Percentiles rank a stretch among this genome's conserved stretches.
Evolutionary conservation across 202 grass and related monocot species (phyloP).

Genomic region (Hordeum pubiflorum): DNA sequence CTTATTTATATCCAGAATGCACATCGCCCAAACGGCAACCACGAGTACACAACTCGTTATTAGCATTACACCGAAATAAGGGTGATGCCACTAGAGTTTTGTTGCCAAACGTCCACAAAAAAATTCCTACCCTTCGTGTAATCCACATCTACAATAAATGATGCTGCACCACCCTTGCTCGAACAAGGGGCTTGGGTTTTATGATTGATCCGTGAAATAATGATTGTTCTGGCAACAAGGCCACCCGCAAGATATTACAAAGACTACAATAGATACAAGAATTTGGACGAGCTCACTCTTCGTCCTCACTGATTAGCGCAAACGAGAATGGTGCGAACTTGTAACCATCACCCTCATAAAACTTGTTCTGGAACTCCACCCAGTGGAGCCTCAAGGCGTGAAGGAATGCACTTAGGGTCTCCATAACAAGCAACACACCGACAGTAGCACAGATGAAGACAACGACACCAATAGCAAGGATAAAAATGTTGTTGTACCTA

Average conservation of each 20-base stretch:
- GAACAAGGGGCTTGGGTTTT: constrained; percentile 29
- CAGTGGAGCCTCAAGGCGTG: constrained; percentile 97
- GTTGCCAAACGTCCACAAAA: constrained; percentile 22
- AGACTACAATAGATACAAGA: constrained; percentile 23
- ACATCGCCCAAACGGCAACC: constrained; percentile 21
- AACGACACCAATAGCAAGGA: constrained; percentile 40
- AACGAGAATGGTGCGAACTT: constrained; percentile 90
- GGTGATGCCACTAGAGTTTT: constrained; percentile 26
- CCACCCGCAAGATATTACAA: constrained; percentile 20
- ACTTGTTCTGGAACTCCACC: constrained; percentile 99
- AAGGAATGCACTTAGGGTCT: constrained; percentile 89
- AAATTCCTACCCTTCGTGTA: constrained; percentile 4
- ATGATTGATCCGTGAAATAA: constrained; percentile 39
- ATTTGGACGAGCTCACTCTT: constrained; percentile 39
- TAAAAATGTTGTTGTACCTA: constrained; percentile 54
- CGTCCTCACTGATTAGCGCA: constrained; percentile 48
- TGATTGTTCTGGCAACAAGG: constrained; percentile 28
- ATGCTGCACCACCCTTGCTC: neutral
- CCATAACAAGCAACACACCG: constrained; percentile 93
- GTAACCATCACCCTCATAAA: constrained; percentile 97
- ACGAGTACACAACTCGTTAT: constrained; percentile 29
- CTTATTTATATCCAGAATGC: constrained; percentile 54
- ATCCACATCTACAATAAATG: constrained; percentile 31
- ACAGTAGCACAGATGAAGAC: constrained; percentile 69
- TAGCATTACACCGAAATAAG: constrained; percentile 29